Evolutionary conservation across 2,329 filamentous ascomycete species (phyloP).

Genomic region (Penicillium hesseltinei): DNA sequence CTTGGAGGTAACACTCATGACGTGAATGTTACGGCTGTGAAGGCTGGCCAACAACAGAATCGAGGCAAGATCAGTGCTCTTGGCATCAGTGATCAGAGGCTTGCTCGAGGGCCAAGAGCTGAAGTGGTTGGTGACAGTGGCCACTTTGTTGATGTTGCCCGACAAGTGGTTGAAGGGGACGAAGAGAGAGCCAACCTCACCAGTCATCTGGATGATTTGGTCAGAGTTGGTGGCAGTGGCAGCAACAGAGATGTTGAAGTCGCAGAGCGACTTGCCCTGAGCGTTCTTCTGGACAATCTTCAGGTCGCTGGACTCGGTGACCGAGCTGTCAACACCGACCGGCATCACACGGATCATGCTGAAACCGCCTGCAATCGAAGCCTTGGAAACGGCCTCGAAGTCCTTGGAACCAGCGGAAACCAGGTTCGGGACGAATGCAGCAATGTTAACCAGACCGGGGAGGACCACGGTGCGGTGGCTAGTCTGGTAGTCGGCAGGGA

Average conservation of each 20-base stretch:
- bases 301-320: slow-evolving; percentile 70
- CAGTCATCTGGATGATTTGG: slow-evolving; percentile 69
- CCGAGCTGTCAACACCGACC: slow-evolving; percentile 67
- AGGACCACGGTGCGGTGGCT: slow-evolving; percentile 75
- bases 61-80: slow-evolving; percentile 76
- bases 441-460: slow-evolving; percentile 73
- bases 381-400: slow-evolving; percentile 67
- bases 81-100: slow-evolving; percentile 77
- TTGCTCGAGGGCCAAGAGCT: slow-evolving; percentile 74
- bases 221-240: slow-evolving; percentile 71
- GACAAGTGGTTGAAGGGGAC: slow-evolving; percentile 79
- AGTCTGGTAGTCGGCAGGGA: slow-evolving; percentile 84
- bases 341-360: slow-evolving; percentile 80
- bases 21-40: slow-evolving; percentile 74
- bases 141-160: slow-evolving; percentile 80
- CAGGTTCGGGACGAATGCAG: slow-evolving; percentile 75
- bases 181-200: slow-evolving; percentile 75
- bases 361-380: slow-evolving; percentile 72
- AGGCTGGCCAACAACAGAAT: slow-evolving; percentile 74
- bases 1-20: slow-evolving; percentile 76
- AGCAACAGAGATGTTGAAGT: slow-evolving; percentile 77
- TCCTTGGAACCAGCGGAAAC: slow-evolving; percentile 64
- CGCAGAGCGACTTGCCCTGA: slow-evolving; percentile 66
- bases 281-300: slow-evolving; percentile 70
- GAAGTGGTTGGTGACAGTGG: slow-evolving; percentile 75